Conservation (phyloP, 768 basidiomycete species). For the Boletus huronensis region DNA sequence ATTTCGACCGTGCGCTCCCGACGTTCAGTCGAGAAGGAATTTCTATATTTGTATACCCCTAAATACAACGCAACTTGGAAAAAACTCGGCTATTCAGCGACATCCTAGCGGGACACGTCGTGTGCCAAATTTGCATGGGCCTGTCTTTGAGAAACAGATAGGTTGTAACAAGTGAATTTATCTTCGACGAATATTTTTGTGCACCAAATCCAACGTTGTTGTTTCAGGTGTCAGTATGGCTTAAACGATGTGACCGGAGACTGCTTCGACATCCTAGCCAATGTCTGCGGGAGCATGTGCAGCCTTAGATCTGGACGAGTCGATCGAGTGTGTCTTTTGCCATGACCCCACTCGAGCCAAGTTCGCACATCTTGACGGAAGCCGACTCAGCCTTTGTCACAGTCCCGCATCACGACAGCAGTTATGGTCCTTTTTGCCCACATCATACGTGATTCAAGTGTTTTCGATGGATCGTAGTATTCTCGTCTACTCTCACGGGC, state of each 20-base stretch:
- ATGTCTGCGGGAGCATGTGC: neutral
- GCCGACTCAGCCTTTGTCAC: neutral
- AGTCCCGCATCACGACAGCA: neutral
- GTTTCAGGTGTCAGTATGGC: too few relatives aligned
- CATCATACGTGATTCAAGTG: neutral
- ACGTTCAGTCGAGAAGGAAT: neutral
- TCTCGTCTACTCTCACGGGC: neutral
- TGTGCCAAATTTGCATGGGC: too few relatives aligned
- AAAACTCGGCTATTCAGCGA: too few relatives aligned
- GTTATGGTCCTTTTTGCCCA: neutral
- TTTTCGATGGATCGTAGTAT: neutral
- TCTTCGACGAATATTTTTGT: too few relatives aligned
- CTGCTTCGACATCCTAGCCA: too few relatives aligned
- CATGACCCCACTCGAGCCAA: neutral
- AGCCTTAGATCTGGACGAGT: neutral
- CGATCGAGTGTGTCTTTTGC: too few relatives aligned
- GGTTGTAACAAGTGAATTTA: too few relatives aligned
- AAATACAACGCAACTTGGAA: neutral
- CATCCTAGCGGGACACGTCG: too few relatives aligned
- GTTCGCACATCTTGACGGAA: neutral
- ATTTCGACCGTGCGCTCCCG: too few relatives aligned
- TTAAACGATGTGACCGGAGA: too few relatives aligned
- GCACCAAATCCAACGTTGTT: too few relatives aligned
- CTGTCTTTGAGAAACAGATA: too few relatives aligned
- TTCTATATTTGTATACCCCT: neutral